A percentile compares a stretch with the other conserved stretches of the same genome.
phyloP scores from a whole-genome alignment of 176 grass and related monocot genomes.

The Poa annua region DNA sequence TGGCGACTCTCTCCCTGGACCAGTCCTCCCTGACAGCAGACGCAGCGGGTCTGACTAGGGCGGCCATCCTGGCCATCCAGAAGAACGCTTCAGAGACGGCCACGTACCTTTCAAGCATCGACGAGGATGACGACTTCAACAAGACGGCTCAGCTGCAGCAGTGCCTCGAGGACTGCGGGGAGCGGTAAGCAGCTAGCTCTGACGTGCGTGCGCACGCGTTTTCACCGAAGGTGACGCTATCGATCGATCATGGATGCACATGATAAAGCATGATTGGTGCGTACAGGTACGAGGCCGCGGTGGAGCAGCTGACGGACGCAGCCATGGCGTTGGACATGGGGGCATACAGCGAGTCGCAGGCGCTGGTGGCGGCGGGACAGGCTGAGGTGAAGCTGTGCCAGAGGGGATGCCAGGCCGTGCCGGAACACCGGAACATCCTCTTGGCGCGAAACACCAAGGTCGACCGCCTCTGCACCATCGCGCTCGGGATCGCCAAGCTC shows the following conservation, averaged over 20 bases:
- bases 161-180: conserved; percentile 61
- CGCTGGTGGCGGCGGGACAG: conserved; percentile 53
- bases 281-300: conserved; percentile 62
- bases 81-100: conserved; percentile 58
- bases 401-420: conserved; percentile 50
- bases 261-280: background rate
- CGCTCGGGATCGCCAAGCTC: conserved; percentile 53
- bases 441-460: conserved; percentile 58
- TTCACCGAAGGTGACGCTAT: too few relatives aligned
- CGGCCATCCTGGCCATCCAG: conserved; percentile 48
- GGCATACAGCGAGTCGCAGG: conserved; percentile 51
- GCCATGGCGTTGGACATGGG: conserved; percentile 47
- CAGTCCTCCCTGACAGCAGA: conserved; percentile 38
- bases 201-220: too few relatives aligned
- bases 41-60: conserved; percentile 43
- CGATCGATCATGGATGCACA: background rate
- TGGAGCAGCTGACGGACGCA: conserved; percentile 69
- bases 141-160: conserved; percentile 61
- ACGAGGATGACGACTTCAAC: conserved; percentile 46
- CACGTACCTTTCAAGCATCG: conserved; percentile 47
- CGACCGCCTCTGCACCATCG: conserved; percentile 63
- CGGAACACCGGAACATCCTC: conserved; percentile 51
- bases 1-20: conserved; percentile 52
- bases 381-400: conserved; percentile 64
- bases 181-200: conserved; percentile 28